Conservation (phyloP, 176 grass and related monocot genomes). For the Hordeum marinum region DNA sequence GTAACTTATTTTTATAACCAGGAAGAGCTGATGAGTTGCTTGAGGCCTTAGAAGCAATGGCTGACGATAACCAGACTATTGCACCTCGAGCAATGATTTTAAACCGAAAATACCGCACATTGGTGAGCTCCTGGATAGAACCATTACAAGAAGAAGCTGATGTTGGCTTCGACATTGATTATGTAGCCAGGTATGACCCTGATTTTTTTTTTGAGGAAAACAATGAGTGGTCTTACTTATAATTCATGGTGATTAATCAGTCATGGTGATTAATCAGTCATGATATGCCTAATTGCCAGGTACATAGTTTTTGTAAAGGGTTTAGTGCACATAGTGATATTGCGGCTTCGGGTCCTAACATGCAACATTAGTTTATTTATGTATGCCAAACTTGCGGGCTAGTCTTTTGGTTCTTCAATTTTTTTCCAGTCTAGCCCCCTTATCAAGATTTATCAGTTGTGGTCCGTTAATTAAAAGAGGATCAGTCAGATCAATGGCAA, state of each 20-base stretch:
- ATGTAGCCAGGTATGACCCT: constrained; percentile 71
- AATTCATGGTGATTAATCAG: not conserved
- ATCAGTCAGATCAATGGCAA: not conserved
- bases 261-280: constrained; percentile 3
- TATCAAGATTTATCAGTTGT: not conserved
- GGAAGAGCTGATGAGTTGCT: constrained; percentile 92
- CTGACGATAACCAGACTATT: constrained; percentile 66
- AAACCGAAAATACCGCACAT: constrained; percentile 90
- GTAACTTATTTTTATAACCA: constrained; percentile 71
- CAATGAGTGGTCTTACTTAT: constrained; percentile 7
- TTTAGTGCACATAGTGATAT: not conserved
- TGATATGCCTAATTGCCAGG: not conserved
- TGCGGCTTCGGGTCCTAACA: not conserved
- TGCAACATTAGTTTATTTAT: not conserved
- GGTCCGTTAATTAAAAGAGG: not conserved
- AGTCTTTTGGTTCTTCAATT: not conserved
- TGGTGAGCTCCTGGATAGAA: constrained; percentile 99
- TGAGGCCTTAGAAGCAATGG: constrained; percentile 93
- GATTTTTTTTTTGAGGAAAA: not conserved
- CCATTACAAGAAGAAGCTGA: constrained; percentile 99
- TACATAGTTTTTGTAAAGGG: not conserved
- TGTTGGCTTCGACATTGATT: constrained; percentile 90
- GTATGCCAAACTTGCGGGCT: not conserved
- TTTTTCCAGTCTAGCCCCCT: not conserved
- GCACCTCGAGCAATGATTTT: constrained; percentile 88